Evolutionary conservation across 2,329 filamentous ascomycete species (phyloP), one percentile per base, ranked within the genome.

Genomic region (Aspergillus sp.): DNA sequence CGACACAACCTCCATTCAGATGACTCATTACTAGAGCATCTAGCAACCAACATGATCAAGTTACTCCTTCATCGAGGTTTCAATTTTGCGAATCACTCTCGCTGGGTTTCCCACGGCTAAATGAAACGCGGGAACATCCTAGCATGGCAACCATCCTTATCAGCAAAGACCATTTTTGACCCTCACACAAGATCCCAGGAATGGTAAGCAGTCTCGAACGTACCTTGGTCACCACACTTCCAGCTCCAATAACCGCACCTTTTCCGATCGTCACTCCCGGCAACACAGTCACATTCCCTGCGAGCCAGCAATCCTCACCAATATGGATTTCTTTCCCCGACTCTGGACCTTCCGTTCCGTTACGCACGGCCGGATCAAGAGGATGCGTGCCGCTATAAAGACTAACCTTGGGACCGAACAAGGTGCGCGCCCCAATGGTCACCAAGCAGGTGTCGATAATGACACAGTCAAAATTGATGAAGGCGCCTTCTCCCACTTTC

Each of bases 291-390:
- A 87, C 87, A 69, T 88, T 89, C 0, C 90, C 90, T 1, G 88
- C 90, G 30, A 94, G 76, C 91, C 91, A 92, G 76, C 90, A 91
- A 78, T 96, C 92, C 65, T 92, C 88, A 0, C 89, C 91, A 56
- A 96, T 87, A 36, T 80, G 83, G 63, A 97, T 91, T 9, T 89
- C 85, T 66, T 85, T 87, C 0, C 91, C 92, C 8, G 79, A 70
- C 74, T 97, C 92, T 0, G 91, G 91, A 0, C 92, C 92, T 13
- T 84, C 81, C 0, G 84, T 88, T 0, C 92, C 91, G 69, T 93
- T 89, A 30, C 92, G 85, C 5, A 94, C 66, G 0, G 82, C 82
- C 0, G 91, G 90, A 67, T 96, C 91, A 0, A 92, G 77, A 1
- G 92, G 91, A 75, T 97, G 92, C 0, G 84, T 88, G 1, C 85